These are phyloP conservation scores for Colletotrichum melonis DNA, from an alignment of 2,329 filamentous ascomycete species.

Conservation along the genomic window DNA sequence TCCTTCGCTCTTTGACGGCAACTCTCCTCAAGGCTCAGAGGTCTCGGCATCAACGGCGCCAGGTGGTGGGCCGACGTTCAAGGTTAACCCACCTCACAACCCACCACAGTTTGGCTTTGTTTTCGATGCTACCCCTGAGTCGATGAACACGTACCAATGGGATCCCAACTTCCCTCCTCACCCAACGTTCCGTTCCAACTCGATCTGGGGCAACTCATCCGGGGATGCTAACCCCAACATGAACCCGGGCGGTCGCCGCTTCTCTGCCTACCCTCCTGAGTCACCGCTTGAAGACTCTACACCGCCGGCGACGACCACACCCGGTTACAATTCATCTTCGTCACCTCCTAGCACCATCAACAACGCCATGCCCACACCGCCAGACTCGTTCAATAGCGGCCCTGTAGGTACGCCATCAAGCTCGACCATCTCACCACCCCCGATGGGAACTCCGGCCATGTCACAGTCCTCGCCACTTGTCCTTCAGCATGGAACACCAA, in stretches of 20 bases:
- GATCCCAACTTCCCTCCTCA: constrained; percentile 56
- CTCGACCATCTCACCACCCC: constrained; percentile 25
- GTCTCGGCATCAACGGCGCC: constrained; percentile 46
- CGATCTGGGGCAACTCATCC: constrained; percentile 72
- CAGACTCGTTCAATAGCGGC: constrained; percentile 50
- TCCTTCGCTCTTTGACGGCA: constrained; percentile 60
- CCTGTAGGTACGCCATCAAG: constrained; percentile 18
- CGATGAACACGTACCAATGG: constrained; percentile 59
- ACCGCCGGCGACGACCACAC: constrained; percentile 44
- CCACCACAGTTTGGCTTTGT: constrained; percentile 69
- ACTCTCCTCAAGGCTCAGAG: constrained; percentile 58
- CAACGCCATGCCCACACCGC: constrained; percentile 53
- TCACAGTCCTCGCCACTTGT: constrained; percentile 45
- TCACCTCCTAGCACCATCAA: constrained; percentile 33
- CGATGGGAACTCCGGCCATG: constrained; percentile 39
- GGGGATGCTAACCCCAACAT: constrained; percentile 54
- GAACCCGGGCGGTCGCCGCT: constrained; percentile 58
- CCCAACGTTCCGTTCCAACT: constrained; percentile 73
- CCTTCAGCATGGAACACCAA: constrained; percentile 28
- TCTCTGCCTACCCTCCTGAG: constrained; percentile 74
- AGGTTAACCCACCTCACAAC: constrained; percentile 59
- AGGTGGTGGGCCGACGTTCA: constrained; percentile 51
- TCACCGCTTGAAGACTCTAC: constrained; percentile 50
- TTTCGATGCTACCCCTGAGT: constrained; percentile 66
- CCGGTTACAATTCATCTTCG: constrained; percentile 39